Percentiles rank a stretch among this genome's conserved stretches.
Conservation (phyloP, 495 filamentous ascomycete genomes). For the Penicillium cinerascens region DNA sequence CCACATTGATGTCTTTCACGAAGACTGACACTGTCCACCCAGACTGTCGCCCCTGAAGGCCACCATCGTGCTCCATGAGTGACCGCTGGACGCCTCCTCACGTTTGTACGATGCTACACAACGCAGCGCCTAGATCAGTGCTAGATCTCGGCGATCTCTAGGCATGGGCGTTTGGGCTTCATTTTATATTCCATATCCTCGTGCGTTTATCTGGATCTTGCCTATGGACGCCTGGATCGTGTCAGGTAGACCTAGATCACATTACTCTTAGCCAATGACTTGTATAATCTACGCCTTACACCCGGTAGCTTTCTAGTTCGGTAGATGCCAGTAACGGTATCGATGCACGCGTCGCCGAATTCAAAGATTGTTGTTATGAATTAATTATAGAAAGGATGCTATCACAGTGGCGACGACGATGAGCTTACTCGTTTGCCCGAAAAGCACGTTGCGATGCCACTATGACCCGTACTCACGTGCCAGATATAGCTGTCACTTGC, state of each 20-base stretch:
- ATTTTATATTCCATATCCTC: not conserved
- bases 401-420: not conserved
- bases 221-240: conserved; percentile 2
- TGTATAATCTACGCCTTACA: not conserved
- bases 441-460: not conserved
- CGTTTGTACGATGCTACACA: conserved; percentile 29
- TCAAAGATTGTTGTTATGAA: not conserved
- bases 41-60: not conserved
- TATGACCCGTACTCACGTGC: not conserved
- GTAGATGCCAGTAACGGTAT: not conserved
- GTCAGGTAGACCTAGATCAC: conserved; percentile 3
- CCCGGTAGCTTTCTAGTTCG: not conserved
- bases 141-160: conserved; percentile 8
- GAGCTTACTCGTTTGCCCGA: not conserved
- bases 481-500: not conserved
- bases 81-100: conserved; percentile 13
- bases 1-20: not conserved
- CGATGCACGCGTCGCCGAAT: not conserved
- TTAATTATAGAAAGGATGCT: not conserved
- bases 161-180: conserved; percentile 9
- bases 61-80: not conserved
- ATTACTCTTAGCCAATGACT: not conserved
- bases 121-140: conserved; percentile 5
- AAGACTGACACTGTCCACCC: conserved; percentile 1
- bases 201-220: not conserved